A percentile compares a stretch with the other conserved stretches of the same genome.
phyloP scores from a whole-genome alignment of 495 filamentous ascomycete species.

The Penicillium flavigenum region DNA sequence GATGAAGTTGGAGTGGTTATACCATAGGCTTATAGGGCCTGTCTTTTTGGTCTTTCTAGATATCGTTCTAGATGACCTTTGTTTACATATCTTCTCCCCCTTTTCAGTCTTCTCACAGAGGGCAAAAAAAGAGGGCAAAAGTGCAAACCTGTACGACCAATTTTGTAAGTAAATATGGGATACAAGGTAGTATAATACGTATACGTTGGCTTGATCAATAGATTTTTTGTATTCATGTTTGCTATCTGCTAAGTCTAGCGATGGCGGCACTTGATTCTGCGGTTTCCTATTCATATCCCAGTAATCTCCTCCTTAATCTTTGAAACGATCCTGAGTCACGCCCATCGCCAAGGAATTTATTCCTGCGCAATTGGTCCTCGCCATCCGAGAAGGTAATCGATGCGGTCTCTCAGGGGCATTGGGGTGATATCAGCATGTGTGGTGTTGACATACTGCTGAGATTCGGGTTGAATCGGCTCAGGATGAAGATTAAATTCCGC shows the following conservation, averaged over 20 bases:
- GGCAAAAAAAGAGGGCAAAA: no score
- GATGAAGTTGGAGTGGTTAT: no score
- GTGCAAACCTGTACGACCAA: no score
- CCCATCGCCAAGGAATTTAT: neutral
- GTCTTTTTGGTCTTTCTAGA: no score
- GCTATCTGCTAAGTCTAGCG: neutral
- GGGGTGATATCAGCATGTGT: neutral
- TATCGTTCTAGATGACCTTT: no score
- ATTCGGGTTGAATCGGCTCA: neutral
- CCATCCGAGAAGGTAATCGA: conserved; percentile 45
- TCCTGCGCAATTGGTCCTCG: conserved; percentile 24
- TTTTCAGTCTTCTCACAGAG: no score
- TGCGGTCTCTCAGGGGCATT: conserved; percentile 25
- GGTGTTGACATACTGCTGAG: neutral
- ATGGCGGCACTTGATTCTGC: neutral
- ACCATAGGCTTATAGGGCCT: no score
- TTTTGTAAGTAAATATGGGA: no score
- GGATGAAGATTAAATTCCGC: neutral
- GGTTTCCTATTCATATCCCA: neutral
- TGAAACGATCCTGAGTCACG: neutral
- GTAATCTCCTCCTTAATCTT: no score
- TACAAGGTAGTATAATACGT: neutral
- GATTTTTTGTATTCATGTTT: neutral
- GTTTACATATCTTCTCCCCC: no score
- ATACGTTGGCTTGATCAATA: neutral